Evolutionary conservation across 306 rosid genomes (phyloP).

Genomic region (Sicyos edulis): DNA sequence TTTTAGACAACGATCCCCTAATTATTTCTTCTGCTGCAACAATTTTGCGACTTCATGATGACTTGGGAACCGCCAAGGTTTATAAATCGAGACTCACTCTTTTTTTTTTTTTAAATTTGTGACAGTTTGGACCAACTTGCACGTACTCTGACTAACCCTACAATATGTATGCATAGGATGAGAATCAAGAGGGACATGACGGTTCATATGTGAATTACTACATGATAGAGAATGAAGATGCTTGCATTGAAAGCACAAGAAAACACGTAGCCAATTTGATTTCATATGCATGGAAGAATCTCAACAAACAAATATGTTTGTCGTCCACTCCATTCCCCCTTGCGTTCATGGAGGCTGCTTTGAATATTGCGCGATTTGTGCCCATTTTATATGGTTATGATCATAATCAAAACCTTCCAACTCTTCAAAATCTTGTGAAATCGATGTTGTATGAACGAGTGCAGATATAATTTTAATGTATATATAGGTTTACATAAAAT

Average conservation of each 20-base stretch:
- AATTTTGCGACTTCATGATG: slow-evolving; percentile 71
- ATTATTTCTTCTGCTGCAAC: slow-evolving; percentile 46
- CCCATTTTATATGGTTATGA: slow-evolving; percentile 43
- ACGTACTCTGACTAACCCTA: too few relatives aligned
- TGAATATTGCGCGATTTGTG: slow-evolving; percentile 46
- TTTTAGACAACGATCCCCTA: slow-evolving; percentile 32
- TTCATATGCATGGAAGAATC: slow-evolving; percentile 25
- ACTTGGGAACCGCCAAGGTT: slow-evolving; percentile 50
- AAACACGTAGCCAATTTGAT: slow-evolving; percentile 15
- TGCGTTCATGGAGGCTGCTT: slow-evolving; percentile 24
- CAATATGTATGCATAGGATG: not conserved
- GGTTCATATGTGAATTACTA: slow-evolving; percentile 33
- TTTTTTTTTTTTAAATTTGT: too few relatives aligned
- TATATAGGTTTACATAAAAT: not conserved
- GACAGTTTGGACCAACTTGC: too few relatives aligned
- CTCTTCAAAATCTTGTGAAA: slow-evolving; percentile 33
- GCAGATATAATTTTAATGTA: not conserved
- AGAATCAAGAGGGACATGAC: slow-evolving; percentile 27
- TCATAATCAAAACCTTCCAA: slow-evolving; percentile 31
- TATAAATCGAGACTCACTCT: too few relatives aligned
- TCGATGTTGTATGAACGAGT: slow-evolving; percentile 22
- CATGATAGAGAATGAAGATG: not conserved
- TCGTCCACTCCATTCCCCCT: slow-evolving; percentile 20
- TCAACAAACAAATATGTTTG: slow-evolving; percentile 28
- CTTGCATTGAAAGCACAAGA: not conserved